phyloP scores from a whole-genome alignment of 2,329 filamentous ascomycete species.

The Penicillium vulpinum region DNA sequence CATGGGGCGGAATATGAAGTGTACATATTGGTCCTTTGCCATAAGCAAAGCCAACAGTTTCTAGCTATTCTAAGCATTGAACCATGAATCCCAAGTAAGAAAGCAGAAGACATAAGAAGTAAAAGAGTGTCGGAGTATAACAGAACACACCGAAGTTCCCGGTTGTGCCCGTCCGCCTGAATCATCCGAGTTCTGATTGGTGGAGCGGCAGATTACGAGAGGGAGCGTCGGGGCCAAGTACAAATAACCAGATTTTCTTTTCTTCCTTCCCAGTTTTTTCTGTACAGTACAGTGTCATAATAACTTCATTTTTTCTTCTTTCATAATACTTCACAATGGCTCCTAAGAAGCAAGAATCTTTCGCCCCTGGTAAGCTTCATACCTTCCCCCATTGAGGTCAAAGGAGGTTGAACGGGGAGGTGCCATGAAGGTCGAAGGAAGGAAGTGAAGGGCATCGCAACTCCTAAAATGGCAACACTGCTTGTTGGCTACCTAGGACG shows the following conservation, averaged over 20 bases:
- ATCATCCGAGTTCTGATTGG: constrained; percentile 41
- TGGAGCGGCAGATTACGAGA: constrained; percentile 34
- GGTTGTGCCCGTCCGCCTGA: constrained; percentile 38
- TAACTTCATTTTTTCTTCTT: constrained; percentile 14
- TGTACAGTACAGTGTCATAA: constrained; percentile 23
- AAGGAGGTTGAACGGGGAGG: not conserved
- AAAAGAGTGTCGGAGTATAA: not conserved
- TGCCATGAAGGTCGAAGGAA: not conserved
- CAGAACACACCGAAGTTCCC: constrained; percentile 27
- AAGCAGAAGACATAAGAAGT: not conserved
- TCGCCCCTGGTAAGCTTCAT: constrained; percentile 28
- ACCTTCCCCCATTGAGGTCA: not conserved
- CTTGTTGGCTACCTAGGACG: not conserved
- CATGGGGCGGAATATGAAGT: constrained; percentile 7
- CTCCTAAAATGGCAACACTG: not conserved
- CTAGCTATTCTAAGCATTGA: not conserved
- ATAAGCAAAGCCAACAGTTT: not conserved
- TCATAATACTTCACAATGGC: constrained; percentile 24
- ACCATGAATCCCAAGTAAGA: not conserved
- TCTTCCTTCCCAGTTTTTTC: constrained; percentile 20
- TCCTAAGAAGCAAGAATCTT: constrained; percentile 24
- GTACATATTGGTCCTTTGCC: not conserved
- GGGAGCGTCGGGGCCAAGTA: constrained; percentile 35
- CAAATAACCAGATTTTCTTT: constrained; percentile 41
- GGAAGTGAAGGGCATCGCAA: not conserved